phyloP scores from a whole-genome alignment of 352 stramenopile species.

The Thalassiosira livingstoniorum region DNA sequence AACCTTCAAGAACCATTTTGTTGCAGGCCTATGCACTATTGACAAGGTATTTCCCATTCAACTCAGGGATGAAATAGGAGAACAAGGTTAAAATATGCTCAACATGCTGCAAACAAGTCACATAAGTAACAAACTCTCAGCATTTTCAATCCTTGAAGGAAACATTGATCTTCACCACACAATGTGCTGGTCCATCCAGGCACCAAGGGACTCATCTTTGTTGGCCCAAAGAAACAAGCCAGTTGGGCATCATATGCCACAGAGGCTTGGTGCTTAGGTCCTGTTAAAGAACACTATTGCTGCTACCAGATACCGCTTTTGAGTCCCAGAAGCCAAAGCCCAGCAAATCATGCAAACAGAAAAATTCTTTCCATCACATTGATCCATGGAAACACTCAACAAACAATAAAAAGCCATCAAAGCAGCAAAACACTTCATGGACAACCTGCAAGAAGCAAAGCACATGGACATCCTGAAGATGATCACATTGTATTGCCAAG shows the following conservation, averaged over 20 bases:
- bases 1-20: conserved; percentile 64
- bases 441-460: not conserved
- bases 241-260: conserved; percentile 31
- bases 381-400: not conserved
- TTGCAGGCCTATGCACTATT: conserved; percentile 4
- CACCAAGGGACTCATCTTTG: conserved; percentile 13
- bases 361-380: conserved; percentile 19
- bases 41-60: conserved; percentile 25
- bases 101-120: conserved; percentile 22
- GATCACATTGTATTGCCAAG: not conserved
- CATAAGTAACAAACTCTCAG: conserved; percentile 12
- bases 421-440: not conserved
- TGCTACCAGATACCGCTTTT: conserved; percentile 54
- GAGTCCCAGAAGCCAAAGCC: conserved; percentile 25
- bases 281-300: conserved; percentile 54
- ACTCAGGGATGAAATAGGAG: conserved; percentile 6
- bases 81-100: not conserved
- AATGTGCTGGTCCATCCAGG: conserved; percentile 16
- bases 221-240: not conserved
- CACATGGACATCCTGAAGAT: not conserved
- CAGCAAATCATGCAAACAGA: conserved; percentile 19
- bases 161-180: conserved; percentile 22
- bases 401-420: not conserved
- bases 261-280: conserved; percentile 53
- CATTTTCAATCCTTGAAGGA: conserved; percentile 23